Evolutionary conservation across 2,329 filamentous ascomycete species (phyloP), one percentile per base, ranked within the genome.

Genomic region (Hawksworthiomyces lignivorus): DNA sequence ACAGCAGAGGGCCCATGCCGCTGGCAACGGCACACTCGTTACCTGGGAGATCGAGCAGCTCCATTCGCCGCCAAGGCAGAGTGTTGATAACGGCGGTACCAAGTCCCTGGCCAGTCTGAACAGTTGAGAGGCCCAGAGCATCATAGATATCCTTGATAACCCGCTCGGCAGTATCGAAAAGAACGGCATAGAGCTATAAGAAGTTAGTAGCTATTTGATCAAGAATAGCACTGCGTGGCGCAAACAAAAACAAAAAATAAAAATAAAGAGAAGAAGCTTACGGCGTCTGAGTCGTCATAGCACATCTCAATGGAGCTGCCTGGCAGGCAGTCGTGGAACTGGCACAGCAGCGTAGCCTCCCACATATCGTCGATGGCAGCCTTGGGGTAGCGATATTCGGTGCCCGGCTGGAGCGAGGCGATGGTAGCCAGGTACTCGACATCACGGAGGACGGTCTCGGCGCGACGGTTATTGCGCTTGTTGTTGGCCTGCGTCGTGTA

Each of bases 401-500:
- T 69, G 22, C 70, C 69, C 47, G 81, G 69, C 53, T 79, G 78
- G 48, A 97, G 66, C 3, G 84, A 92, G 5, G 87, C 88, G 51
- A 94, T 66, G 0, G 92, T 94, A 7, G 89, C 87, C 27, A 97
- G 69, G 50, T 86, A 81, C 62, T 98, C 92, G 42, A 97, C 72
- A 49, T 95, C 87, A 35, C 88, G 83, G 40, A 98, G 72, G 64
- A 95, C 63, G 40, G 84, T 79, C 63, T 98, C 92, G 0, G 87
- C 75, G 57, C 82, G 84, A 41, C 92, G 78, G 60, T 97, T 98
- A 68, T 94, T 90, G 53, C 80, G 79, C 68, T 98, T 98, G 70
- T 95, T 98, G 66, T 96, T 95, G 46, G 89, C 84, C 61, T 97
- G 90, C 0, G 90, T 96, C 4, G 92, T 98, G 64, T 97, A 97